Percentiles rank a stretch among this genome's conserved stretches.
phyloP scores from a whole-genome alignment of 2,329 filamentous ascomycete species.

The Aspergillus nomiae region DNA sequence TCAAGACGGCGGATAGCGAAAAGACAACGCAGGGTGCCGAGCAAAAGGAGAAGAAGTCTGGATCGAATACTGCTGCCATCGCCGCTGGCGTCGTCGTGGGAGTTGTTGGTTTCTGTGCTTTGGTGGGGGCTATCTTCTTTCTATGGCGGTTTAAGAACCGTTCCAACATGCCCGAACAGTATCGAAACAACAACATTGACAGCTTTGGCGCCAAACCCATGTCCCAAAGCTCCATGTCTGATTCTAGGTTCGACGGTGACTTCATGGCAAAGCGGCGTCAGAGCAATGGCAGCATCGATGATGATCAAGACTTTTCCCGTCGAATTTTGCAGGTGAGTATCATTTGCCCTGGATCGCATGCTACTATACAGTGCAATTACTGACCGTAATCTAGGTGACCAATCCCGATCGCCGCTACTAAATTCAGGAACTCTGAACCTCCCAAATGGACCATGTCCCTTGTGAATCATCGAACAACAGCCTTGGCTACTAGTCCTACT shows the following conservation, averaged over 20 bases:
- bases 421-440: too few species aligned
- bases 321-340: conserved; percentile 84
- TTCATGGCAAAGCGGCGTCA: conserved; percentile 79
- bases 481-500: conserved; percentile 1
- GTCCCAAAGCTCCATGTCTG: conserved; percentile 70
- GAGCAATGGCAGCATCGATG: conserved; percentile 94
- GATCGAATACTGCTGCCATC: conserved; percentile 77
- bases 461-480: background rate
- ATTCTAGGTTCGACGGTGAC: conserved; percentile 81
- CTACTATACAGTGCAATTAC: background rate
- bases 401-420: conserved; percentile 35
- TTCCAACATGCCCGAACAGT: conserved; percentile 78
- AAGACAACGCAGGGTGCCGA: conserved; percentile 20
- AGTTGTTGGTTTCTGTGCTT: conserved; percentile 67
- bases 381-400: conserved; percentile 26
- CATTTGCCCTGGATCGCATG: background rate
- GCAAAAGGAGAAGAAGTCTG: conserved; percentile 27
- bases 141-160: conserved; percentile 75
- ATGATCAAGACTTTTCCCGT: conserved; percentile 95
- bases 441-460: background rate
- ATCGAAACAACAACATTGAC: conserved; percentile 77
- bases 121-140: conserved; percentile 71
- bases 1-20: conserved; percentile 36
- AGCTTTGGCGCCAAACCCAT: conserved; percentile 63
- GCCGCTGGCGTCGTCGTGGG: conserved; percentile 86